phyloP scores from a whole-genome alignment of 2,329 filamentous ascomycete species.

The Aspergillus floridensis region DNA sequence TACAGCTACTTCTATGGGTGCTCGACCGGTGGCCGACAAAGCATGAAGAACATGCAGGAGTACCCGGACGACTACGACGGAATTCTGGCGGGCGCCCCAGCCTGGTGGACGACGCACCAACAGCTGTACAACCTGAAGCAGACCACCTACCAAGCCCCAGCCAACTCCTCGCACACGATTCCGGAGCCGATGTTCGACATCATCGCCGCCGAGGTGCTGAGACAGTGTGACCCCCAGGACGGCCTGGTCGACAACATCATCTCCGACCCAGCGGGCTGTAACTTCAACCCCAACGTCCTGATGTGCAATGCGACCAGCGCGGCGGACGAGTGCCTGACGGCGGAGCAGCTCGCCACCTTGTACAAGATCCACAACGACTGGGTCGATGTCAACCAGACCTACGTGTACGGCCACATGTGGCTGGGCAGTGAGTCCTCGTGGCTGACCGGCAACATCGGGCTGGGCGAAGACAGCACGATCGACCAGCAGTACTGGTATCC shows the following conservation, averaged over 20 bases:
- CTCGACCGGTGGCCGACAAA: conserved; percentile 2
- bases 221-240: conserved; percentile 53
- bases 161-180: conserved; percentile 32
- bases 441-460: background rate
- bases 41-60: background rate
- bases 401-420: conserved; percentile 14
- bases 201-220: conserved; percentile 46
- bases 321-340: conserved; percentile 41
- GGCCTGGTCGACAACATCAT: conserved; percentile 53
- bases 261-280: conserved; percentile 46
- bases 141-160: conserved; percentile 17
- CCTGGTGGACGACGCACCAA: background rate
- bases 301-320: conserved; percentile 33
- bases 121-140: background rate
- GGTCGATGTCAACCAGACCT: conserved; percentile 31
- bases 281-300: conserved; percentile 28
- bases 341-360: conserved; percentile 41
- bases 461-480: conserved; percentile 7
- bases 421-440: conserved; percentile 5
- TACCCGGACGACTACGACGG: conserved; percentile 6
- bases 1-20: conserved; percentile 4
- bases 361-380: conserved; percentile 2
- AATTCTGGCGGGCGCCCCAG: background rate
- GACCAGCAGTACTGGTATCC: conserved; percentile 5
- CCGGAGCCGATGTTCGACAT: conserved; percentile 8